These are phyloP conservation scores for Chaetoscypha palmicola DNA, from an alignment of 2,329 filamentous ascomycete genomes.

Conservation along the genomic window DNA sequence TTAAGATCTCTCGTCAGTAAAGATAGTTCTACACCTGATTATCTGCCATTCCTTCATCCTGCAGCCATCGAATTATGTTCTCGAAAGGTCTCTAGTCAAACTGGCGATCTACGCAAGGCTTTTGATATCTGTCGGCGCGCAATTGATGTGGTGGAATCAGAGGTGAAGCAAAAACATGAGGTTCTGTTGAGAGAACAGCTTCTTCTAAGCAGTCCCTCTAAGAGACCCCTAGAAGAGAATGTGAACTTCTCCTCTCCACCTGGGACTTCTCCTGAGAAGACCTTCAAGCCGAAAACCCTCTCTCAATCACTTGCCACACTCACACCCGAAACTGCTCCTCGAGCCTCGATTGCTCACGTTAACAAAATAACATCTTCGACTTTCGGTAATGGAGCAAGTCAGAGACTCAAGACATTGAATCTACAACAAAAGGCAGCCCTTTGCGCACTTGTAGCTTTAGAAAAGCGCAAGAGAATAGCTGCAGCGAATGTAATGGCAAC, in stretches of 20 bases:
- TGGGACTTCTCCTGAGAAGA: slow-evolving; percentile 33
- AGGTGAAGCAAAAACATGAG: slow-evolving; percentile 69
- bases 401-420: slow-evolving; percentile 81
- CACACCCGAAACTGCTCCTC: slow-evolving; percentile 73
- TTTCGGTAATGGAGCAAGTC: slow-evolving; percentile 81
- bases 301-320: slow-evolving; percentile 47
- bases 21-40: slow-evolving; percentile 46
- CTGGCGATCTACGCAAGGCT: slow-evolving; percentile 87
- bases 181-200: slow-evolving; percentile 51
- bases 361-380: slow-evolving; percentile 84
- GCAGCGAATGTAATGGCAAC: slow-evolving; percentile 41
- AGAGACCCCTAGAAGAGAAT: slow-evolving; percentile 74
- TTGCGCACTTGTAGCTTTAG: slow-evolving; percentile 81
- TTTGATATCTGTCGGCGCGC: slow-evolving; percentile 90
- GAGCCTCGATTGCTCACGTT: slow-evolving; percentile 83
- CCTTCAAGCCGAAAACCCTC: slow-evolving; percentile 34
- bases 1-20: slow-evolving; percentile 65
- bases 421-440: slow-evolving; percentile 94
- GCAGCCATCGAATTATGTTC: slow-evolving; percentile 90
- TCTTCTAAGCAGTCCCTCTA: slow-evolving; percentile 58
- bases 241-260: slow-evolving; percentile 59
- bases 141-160: slow-evolving; percentile 80
- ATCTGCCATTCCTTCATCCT: slow-evolving; percentile 84
- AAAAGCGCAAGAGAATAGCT: slow-evolving; percentile 59
- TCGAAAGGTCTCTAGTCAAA: slow-evolving; percentile 90